Evolutionary conservation across 2,329 filamentous ascomycete species (phyloP), one percentile per base, ranked within the genome.

Genomic region (Hymenoscyphus linearis): DNA sequence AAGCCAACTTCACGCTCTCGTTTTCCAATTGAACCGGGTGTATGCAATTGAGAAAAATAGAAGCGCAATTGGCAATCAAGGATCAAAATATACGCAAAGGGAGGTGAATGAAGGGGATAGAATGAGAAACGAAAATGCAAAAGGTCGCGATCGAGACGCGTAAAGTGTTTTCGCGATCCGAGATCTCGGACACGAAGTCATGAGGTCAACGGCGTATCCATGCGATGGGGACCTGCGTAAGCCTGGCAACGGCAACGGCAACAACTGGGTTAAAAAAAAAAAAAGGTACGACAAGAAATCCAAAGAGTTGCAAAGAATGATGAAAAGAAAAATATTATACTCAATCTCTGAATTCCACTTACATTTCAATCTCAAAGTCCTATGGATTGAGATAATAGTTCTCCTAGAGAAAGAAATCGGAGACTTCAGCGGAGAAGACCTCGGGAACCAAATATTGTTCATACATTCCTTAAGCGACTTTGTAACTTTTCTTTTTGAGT

Each of bases 81-180:
- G 13, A 18, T 2, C 18, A 50, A 22, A 13, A 50, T 27, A 10
- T 16, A 50, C 0, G 55, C 37, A 31, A 50, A 47, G 25, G 27
- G 16, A 40, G 16, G 16, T 55, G 26, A 7, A 22, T 16, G 35
- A 13, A 50, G 25, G 18, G 14, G 31, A 26, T 2, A 40, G n/a
- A 22, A 44, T 37, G 53, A 25, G 53, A 54, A 26, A n/a, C 25
- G 53, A 9, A 14, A 37, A 37, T 36, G 53, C n/a, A n/a, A 50
- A 14, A 18, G 36, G 27, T 57, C 36, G 55, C 40, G 55, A 44
- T 10, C n/a, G n/a, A 16, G 36, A 31, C 55, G 55, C 55, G 55
- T 57, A 57, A 50, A 50, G 55, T 57, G 36, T 44, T 57, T 57
- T 55, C n/a, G n/a, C n/a, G n/a, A n/a, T n/a, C 14, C 26, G 37